Evolutionary conservation across 1,284 basidiomycete species (phyloP).

Genomic region (Ustilago vetiveriae): DNA sequence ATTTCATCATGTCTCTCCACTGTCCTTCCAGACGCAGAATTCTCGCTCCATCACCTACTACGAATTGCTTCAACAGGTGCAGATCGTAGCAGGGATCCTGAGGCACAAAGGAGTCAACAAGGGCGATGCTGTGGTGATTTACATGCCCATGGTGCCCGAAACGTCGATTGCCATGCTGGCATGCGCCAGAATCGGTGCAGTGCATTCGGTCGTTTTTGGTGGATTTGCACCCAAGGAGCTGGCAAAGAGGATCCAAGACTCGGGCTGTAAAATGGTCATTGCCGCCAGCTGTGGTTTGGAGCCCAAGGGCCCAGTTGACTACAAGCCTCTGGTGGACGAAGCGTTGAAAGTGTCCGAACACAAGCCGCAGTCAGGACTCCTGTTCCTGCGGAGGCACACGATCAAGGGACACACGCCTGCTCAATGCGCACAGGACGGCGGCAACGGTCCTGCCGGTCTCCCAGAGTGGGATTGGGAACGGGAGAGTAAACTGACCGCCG

Average conservation of each 20-base stretch:
- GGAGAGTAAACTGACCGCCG: constrained; percentile 33
- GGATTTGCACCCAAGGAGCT: constrained; percentile 63
- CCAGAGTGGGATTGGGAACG: constrained; percentile 58
- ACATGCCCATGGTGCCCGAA: constrained; percentile 65
- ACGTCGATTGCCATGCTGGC: constrained; percentile 63
- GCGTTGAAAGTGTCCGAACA: constrained; percentile 51
- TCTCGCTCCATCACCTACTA: constrained; percentile 54
- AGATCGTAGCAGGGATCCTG: constrained; percentile 59
- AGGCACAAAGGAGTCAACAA: constrained; percentile 52
- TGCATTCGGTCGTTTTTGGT: constrained; percentile 65
- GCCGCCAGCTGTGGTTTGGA: constrained; percentile 61
- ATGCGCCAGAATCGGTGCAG: constrained; percentile 61
- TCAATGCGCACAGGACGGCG: constrained; percentile 14
- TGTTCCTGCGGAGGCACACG: constrained; percentile 52
- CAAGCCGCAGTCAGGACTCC: constrained; percentile 47
- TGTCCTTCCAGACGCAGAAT: constrained; percentile 49
- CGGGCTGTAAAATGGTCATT: constrained; percentile 52
- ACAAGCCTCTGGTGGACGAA: constrained; percentile 60
- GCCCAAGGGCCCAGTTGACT: constrained; percentile 59
- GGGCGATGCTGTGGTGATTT: constrained; percentile 62
- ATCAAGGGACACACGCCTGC: constrained; percentile 54
- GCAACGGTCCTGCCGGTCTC: constrained; percentile 22
- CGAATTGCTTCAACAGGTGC: constrained; percentile 54
- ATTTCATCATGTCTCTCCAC: constrained; percentile 56
- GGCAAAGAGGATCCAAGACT: constrained; percentile 62